Evolutionary conservation across 768 basidiomycete genomes (phyloP), one percentile per base, ranked within the genome.

Genomic region (Leccinum longicurvipes): DNA sequence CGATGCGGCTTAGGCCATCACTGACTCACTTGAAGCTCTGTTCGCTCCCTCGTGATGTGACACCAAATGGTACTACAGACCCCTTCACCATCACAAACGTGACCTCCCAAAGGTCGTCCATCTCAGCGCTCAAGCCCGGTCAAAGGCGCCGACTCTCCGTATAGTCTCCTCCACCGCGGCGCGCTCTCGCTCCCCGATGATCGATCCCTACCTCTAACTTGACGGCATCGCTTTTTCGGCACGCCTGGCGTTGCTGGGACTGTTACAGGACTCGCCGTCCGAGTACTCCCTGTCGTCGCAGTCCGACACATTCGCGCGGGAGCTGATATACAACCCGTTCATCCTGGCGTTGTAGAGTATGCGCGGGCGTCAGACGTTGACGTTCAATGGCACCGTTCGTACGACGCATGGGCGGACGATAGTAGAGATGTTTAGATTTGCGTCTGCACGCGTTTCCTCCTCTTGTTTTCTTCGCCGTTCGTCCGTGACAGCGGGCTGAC

Each of bases 331-430:
- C 58, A 89, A 86, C 59, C 83, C 84, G 0, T 74, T 91, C 12
- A 86, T 89, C 4, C 70, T 91, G 21, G 84, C 87, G 0, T 67
- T 91, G 50, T 89, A 91, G 70, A 87, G 83, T 69, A 89, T 91
- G 87, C 87, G 88, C 34, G 86, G 87, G 14, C 72, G 87, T 21
- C 85, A 84, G 1, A 79, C 80, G 25, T 70, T 91, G 21, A 76
- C 80, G 32, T 79, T 87, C 56, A 73, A 82, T 47, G 86, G 82
- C 3, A 74, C 76, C 0, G 77, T 81, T 15, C 75, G 73, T 25
- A 68, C 88, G 81, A 85, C 51, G 65, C 87, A 0, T 85, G 80
- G 72, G 67, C 83, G 58, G 89, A 91, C 67, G 77, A 79, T 47
- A 75, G 75, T 34, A 82, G 80, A 15, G 82, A 75, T 21, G 73